Evolutionary conservation across 306 rosid genomes (phyloP).

Genomic region (Prosopis cineraria): DNA sequence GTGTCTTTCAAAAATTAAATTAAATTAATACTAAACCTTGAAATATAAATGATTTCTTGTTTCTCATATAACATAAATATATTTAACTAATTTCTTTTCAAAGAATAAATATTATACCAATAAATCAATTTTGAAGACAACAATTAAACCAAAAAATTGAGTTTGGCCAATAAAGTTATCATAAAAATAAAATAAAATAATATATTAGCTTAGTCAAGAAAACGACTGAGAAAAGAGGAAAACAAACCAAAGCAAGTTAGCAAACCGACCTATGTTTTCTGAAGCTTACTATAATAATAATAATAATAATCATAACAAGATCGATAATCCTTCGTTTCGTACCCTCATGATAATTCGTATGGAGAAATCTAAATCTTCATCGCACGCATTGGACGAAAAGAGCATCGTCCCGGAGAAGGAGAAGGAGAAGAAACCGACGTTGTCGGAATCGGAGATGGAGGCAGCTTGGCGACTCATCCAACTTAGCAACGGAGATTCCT

Average conservation of each 20-base stretch:
- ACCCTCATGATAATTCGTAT: not conserved
- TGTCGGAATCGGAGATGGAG: slow-evolving; percentile 50
- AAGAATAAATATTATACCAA: too few species aligned
- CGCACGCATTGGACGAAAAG: slow-evolving; percentile 21
- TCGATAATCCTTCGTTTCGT: not conserved
- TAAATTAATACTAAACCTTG: not conserved
- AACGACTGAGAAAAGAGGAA: not conserved
- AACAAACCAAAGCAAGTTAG: not conserved
- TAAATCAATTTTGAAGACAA: too few species aligned
- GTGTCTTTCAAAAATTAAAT: too few species aligned
- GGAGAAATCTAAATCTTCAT: slow-evolving; percentile 24
- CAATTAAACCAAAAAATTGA: not conserved
- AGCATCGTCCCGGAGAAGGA: not conserved
- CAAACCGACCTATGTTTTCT: slow-evolving; percentile 14
- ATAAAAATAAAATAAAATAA: not conserved
- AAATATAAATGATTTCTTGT: not conserved
- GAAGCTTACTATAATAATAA: not conserved
- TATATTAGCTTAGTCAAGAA: not conserved
- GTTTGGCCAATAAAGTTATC: not conserved
- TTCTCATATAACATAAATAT: not conserved
- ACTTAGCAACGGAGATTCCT: slow-evolving; percentile 49
- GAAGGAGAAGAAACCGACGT: not conserved
- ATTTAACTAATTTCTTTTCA: not conserved
- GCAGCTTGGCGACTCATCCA: slow-evolving; percentile 58
- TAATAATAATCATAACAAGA: not conserved